phyloP scores from a whole-genome alignment of 176 grass and related monocot species.

The Calamus simplicifolius region DNA sequence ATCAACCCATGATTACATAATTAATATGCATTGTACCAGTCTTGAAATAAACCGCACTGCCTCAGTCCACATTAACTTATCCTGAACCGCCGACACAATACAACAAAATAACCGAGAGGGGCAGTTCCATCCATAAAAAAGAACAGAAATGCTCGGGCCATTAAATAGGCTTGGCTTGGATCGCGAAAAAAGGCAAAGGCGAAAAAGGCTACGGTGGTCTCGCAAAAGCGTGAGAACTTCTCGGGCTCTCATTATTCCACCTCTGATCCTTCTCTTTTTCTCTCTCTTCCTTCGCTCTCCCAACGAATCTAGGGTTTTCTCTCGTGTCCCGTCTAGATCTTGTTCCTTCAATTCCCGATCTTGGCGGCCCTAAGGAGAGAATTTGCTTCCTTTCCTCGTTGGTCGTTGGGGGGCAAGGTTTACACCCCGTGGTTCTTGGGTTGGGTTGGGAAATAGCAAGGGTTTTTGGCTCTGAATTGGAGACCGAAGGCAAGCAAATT shows the following conservation, averaged over 20 bases:
- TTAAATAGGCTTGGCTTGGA: constrained; percentile 1
- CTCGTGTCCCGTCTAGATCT: too few species aligned
- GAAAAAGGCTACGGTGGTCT: constrained; percentile 6
- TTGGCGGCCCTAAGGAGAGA: too few species aligned
- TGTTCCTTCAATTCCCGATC: too few species aligned
- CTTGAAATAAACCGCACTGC: constrained; percentile 1
- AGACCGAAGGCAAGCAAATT: constrained; percentile 14
- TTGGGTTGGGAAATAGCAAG: not conserved
- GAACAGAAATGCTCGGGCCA: not conserved
- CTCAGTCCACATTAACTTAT: not conserved
- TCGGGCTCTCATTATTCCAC: not conserved
- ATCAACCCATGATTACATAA: too few species aligned
- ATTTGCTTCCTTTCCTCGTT: too few species aligned
- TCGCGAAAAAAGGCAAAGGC: constrained; percentile 2
- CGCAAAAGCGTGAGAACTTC: constrained; percentile 20
- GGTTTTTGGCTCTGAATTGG: constrained; percentile 14
- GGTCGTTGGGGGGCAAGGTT: too few species aligned
- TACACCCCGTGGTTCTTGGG: too few species aligned
- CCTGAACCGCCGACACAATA: too few species aligned
- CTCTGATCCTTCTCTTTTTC: constrained; percentile 15
- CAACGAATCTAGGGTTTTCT: too few species aligned
- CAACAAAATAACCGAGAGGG: constrained; percentile 9
- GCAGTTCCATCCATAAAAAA: constrained; percentile 20
- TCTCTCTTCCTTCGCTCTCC: too few species aligned
- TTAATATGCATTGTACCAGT: not conserved